Percentiles rank a stretch among this genome's conserved stretches.
These are phyloP conservation scores for Phaffia tasmanica DNA, from an alignment of 768 basidiomycete species.

Conservation along the genomic window DNA sequence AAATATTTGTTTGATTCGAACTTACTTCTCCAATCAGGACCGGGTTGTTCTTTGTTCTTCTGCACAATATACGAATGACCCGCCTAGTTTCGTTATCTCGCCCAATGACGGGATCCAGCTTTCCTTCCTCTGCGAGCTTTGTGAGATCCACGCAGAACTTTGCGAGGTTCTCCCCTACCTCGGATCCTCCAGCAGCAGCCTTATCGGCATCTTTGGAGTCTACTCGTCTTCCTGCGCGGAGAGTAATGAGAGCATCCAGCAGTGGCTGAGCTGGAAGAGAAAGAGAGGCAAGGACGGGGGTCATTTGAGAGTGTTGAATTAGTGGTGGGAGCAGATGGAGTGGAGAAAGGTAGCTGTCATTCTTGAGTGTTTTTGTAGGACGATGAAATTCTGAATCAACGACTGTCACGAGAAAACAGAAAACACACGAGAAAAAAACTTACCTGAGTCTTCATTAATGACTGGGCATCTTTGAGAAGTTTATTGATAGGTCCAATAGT, in stretches of 20 bases:
- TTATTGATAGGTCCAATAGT: conserved; percentile 49
- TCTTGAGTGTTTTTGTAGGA: conserved; percentile 33
- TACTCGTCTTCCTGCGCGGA: conserved; percentile 71
- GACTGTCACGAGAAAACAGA: background rate
- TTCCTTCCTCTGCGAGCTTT: conserved; percentile 67
- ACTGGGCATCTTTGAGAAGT: conserved; percentile 64
- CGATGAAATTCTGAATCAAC: background rate
- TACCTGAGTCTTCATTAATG: conserved; percentile 61
- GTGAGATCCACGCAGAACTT: conserved; percentile 57
- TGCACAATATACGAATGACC: conserved; percentile 12
- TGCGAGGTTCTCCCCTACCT: conserved; percentile 11
- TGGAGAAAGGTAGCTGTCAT: conserved; percentile 84
- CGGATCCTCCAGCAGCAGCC: conserved; percentile 33
- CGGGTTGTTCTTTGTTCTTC: conserved; percentile 26
- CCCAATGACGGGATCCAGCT: conserved; percentile 60
- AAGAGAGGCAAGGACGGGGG: conserved; percentile 44
- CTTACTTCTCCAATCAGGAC: background rate
- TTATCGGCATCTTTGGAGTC: conserved; percentile 79
- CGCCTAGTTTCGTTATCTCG: conserved; percentile 33
- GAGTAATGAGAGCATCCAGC: conserved; percentile 64
- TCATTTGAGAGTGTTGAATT: conserved; percentile 58
- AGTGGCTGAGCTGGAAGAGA: conserved; percentile 48
- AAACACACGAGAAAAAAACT: background rate
- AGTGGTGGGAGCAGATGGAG: conserved; percentile 83
- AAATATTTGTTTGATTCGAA: too few species aligned